Conservation (phyloP, 768 basidiomycete species). For the Kwoniella dejecticola region DNA sequence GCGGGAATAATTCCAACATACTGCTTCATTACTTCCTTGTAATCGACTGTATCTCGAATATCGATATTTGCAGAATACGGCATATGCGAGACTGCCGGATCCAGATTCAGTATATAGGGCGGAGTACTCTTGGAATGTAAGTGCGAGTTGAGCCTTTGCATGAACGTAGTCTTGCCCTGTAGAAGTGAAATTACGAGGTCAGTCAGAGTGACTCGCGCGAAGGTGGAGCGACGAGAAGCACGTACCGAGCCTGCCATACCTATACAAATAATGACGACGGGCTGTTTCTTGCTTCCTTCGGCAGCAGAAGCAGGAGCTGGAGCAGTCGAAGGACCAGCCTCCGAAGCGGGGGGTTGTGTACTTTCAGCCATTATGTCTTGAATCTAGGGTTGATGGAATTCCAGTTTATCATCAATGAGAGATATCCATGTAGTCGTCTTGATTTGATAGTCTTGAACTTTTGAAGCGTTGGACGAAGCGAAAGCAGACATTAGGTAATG, state of each 20-base stretch:
- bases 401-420: too few species aligned
- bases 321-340: conserved; percentile 16
- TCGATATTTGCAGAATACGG: conserved; percentile 97
- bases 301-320: not conserved
- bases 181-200: too few species aligned
- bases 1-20: conserved; percentile 59
- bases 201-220: too few species aligned
- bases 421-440: too few species aligned
- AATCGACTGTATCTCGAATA: conserved; percentile 95
- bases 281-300: conserved; percentile 57
- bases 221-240: conserved; percentile 7
- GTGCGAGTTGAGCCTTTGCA: conserved; percentile 90
- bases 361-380: not conserved
- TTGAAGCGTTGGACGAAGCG: too few species aligned
- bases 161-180: conserved; percentile 90
- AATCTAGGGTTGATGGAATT: not conserved
- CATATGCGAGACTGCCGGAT: conserved; percentile 87
- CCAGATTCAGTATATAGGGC: conserved; percentile 95
- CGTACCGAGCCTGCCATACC: conserved; percentile 85
- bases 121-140: conserved; percentile 68
- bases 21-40: conserved; percentile 99
- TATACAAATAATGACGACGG: conserved; percentile 82
- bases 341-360: not conserved
- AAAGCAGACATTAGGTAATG: too few species aligned
- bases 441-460: too few species aligned